These are phyloP conservation scores for Lotus japonicus DNA, from an alignment of 306 rosid genomes.

Conservation along the genomic window DNA sequence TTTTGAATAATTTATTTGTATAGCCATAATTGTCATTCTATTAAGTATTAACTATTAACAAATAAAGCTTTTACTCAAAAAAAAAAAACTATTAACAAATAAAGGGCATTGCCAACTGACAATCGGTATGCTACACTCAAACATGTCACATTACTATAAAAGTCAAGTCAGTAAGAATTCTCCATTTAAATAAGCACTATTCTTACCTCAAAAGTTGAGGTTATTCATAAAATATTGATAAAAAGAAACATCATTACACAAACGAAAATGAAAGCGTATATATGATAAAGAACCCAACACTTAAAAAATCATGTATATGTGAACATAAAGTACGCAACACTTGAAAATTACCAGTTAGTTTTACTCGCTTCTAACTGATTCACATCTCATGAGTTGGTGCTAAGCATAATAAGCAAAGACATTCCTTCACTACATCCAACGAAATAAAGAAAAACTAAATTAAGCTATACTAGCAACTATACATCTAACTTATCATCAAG, in stretches of 20 bases:
- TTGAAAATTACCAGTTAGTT: not conserved
- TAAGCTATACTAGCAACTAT: constrained; percentile 5
- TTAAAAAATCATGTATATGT: not conserved
- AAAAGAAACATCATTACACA: not conserved
- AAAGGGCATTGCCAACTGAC: too few species aligned
- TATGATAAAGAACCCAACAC: not conserved
- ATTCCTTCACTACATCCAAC: not conserved
- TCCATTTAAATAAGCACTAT: not conserved
- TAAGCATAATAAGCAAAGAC: not conserved
- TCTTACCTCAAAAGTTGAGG: not conserved
- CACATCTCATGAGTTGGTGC: not conserved
- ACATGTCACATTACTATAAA: not conserved
- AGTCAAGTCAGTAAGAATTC: not conserved
- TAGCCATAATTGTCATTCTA: too few species aligned
- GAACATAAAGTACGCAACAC: not conserved
- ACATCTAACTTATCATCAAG: constrained; percentile 12
- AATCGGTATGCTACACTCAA: too few species aligned
- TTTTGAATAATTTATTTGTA: too few species aligned
- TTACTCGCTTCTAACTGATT: not conserved
- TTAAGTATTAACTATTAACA: too few species aligned
- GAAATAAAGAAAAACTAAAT: constrained; percentile 11
- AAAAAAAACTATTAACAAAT: too few species aligned
- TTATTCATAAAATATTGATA: not conserved
- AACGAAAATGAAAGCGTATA: not conserved
- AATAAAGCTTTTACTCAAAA: too few species aligned